phyloP scores from a whole-genome alignment of 495 filamentous ascomycete genomes.

The Talaromyces thailandensis region DNA sequence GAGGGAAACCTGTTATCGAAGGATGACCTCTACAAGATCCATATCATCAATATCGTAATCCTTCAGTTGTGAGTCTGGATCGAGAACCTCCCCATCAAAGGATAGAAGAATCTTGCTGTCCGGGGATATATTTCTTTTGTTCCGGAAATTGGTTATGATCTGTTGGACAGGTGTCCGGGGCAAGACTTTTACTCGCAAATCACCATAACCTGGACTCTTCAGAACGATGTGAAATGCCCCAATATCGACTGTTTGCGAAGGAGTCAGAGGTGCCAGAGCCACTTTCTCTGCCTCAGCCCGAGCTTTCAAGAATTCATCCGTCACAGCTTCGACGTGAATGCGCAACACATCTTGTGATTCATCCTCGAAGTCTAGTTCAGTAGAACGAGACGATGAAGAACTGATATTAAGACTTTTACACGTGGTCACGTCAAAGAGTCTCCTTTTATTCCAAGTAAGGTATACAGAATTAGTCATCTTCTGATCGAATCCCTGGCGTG shows the following conservation, averaged over 20 bases:
- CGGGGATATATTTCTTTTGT: constrained; percentile 28
- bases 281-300: constrained; percentile 7
- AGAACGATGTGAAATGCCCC: constrained; percentile 45
- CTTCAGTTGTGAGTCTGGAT: constrained; percentile 47
- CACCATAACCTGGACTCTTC: constrained; percentile 44
- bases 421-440: constrained; percentile 64
- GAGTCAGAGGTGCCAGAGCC: constrained; percentile 4
- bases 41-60: constrained; percentile 72
- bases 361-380: constrained; percentile 25
- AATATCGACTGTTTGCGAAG: constrained; percentile 12
- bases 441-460: constrained; percentile 69
- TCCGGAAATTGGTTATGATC: constrained; percentile 44
- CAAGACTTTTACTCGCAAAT: constrained; percentile 50
- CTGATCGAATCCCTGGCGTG: constrained; percentile 42
- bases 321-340: constrained; percentile 68
- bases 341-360: constrained; percentile 19
- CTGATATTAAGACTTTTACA: constrained; percentile 56
- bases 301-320: constrained; percentile 33
- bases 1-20: constrained; percentile 29
- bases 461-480: constrained; percentile 47
- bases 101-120: constrained; percentile 50
- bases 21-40: constrained; percentile 68
- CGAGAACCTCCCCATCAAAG: constrained; percentile 75
- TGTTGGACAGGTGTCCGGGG: constrained; percentile 46
- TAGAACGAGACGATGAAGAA: constrained; percentile 22